These are phyloP conservation scores for Saccharum officinarum DNA, from an alignment of 176 grass and related monocot species.

Conservation along the genomic window DNA sequence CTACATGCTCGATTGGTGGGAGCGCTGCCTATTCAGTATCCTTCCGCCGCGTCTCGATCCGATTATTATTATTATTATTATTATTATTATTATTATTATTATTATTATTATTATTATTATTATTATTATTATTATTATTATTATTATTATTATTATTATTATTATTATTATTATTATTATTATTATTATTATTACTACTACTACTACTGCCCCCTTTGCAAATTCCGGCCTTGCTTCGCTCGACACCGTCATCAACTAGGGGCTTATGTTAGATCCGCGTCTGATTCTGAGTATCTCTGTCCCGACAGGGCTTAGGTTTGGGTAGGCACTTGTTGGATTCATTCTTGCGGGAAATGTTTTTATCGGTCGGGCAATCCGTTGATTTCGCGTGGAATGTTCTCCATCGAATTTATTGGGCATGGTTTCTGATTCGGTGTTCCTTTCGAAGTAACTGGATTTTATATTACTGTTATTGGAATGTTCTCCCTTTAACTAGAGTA, in stretches of 20 bases:
- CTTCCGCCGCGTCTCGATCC: neutral
- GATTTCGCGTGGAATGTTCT: too few relatives aligned
- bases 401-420: neutral
- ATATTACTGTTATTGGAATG: neutral
- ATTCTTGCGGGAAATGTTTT: neutral
- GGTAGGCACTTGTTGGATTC: neutral
- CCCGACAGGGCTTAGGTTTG: neutral
- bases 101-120: too few relatives aligned
- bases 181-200: too few relatives aligned
- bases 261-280: neutral
- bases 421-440: neutral
- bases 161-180: too few relatives aligned
- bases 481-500: slow-evolving; percentile 38
- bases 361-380: neutral
- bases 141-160: too few relatives aligned
- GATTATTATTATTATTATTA: too few relatives aligned
- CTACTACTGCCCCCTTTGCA: neutral
- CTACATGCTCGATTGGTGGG: slow-evolving; percentile 72
- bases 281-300: neutral
- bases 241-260: neutral
- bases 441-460: neutral
- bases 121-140: too few relatives aligned
- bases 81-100: too few relatives aligned
- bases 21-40: slow-evolving; percentile 67
- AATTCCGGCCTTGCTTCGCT: neutral